Conservation (phyloP, 2,329 filamentous ascomycete species). For the Trichophaea hybrida region DNA sequence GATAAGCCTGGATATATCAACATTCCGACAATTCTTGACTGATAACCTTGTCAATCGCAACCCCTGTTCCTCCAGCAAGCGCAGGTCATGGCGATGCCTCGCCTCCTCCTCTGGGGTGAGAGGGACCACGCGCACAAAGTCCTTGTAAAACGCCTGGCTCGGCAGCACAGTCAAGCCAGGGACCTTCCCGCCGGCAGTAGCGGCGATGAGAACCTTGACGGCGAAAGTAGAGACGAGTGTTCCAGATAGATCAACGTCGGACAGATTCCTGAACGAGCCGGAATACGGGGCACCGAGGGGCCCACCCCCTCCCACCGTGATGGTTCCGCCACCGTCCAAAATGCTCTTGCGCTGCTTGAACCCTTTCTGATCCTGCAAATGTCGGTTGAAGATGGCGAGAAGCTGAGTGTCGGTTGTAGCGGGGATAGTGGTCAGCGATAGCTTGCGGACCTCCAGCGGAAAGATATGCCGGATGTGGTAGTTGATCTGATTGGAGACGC, state of each 20-base stretch:
- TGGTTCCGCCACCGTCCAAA: constrained; percentile 13
- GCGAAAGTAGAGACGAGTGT: constrained; percentile 14
- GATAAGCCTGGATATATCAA: constrained; percentile 16
- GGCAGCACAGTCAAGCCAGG: constrained; percentile 3
- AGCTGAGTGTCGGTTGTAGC: background rate
- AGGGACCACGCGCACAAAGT: constrained; percentile 6
- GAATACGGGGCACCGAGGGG: constrained; percentile 12
- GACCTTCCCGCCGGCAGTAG: constrained; percentile 19
- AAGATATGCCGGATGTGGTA: constrained; percentile 16
- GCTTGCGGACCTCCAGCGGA: constrained; percentile 16
- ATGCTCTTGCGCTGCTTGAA: constrained; percentile 12
- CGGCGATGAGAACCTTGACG: constrained; percentile 20
- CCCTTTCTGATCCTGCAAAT: constrained; percentile 7
- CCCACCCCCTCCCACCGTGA: constrained; percentile 15
- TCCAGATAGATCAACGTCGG: constrained; percentile 18
- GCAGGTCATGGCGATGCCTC: constrained; percentile 1
- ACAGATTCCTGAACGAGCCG: constrained; percentile 18
- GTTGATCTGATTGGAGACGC: constrained; percentile 19
- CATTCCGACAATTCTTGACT: constrained; percentile 15
- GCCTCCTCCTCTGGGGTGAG: background rate
- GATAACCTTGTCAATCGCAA: constrained; percentile 17
- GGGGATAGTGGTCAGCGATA: constrained; percentile 12
- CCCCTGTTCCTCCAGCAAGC: constrained; percentile 19
- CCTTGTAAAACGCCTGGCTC: constrained; percentile 10
- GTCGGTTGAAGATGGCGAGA: constrained; percentile 8